A percentile compares a stretch with the other conserved stretches of the same genome.
These are phyloP conservation scores for Oropetium thomaeum DNA, from an alignment of 176 grass and related monocot genomes.

Conservation along the genomic window DNA sequence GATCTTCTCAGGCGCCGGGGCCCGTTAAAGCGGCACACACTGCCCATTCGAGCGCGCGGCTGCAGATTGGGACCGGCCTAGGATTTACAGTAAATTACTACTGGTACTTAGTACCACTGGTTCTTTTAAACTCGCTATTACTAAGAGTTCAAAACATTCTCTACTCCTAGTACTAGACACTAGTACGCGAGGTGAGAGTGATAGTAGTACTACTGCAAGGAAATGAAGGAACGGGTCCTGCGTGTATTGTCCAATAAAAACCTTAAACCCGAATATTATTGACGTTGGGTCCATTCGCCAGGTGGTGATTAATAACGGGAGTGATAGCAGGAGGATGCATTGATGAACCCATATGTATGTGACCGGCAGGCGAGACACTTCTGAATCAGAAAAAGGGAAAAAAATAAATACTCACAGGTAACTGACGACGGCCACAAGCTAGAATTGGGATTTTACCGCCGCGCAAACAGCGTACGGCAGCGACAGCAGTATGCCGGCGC, in stretches of 20 bases:
- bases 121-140: not conserved
- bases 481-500: not conserved
- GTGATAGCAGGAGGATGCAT: not conserved
- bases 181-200: no score
- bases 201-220: no score
- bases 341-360: not conserved
- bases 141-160: no score
- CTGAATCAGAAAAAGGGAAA: not conserved
- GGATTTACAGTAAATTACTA: no score
- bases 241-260: not conserved
- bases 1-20: slow-evolving; percentile 23
- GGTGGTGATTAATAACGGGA: not conserved
- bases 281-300: not conserved
- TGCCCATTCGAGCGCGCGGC: not conserved
- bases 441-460: not conserved
- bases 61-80: not conserved
- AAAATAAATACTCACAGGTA: slow-evolving; percentile 8
- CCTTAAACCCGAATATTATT: slow-evolving; percentile 22
- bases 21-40: slow-evolving; percentile 26
- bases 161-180: no score
- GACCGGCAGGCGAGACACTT: not conserved
- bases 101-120: no score
- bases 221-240: not conserved
- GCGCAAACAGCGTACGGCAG: slow-evolving; percentile 14
- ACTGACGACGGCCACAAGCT: not conserved